Evolutionary conservation across 2,329 filamentous ascomycete genomes (phyloP).

Genomic region (Ilyonectria sp.): DNA sequence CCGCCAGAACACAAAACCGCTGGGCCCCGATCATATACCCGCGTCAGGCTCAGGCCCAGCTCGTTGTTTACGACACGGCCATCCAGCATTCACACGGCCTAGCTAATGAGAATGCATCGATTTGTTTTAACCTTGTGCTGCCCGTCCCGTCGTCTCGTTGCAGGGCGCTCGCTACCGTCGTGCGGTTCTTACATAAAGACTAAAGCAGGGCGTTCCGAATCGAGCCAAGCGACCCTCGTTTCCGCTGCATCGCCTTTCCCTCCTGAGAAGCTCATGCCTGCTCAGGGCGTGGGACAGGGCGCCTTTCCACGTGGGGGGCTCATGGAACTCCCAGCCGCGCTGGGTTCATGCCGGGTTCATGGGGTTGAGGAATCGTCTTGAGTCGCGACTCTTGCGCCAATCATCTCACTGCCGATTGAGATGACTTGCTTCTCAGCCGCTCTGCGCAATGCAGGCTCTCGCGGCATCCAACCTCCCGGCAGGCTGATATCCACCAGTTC

Average conservation of each 20-base stretch:
- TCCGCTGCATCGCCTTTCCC: background rate
- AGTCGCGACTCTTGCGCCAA: background rate
- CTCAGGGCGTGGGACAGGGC: background rate
- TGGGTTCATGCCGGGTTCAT: too few species aligned
- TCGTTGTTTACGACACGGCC: background rate
- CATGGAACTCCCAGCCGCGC: too few species aligned
- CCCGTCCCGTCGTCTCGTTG: background rate
- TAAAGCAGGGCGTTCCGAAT: slow-evolving; percentile 25
- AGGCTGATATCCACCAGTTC: slow-evolving; percentile 16
- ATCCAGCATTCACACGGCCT: background rate
- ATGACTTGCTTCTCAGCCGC: background rate
- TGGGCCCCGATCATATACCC: background rate
- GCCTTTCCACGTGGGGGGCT: slow-evolving; percentile 2
- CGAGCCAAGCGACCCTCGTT: slow-evolving; percentile 5
- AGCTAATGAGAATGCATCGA: background rate
- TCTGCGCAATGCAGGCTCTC: background rate
- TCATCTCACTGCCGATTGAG: background rate
- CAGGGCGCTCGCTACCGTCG: background rate
- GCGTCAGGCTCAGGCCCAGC: background rate
- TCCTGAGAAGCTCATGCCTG: slow-evolving; percentile 17
- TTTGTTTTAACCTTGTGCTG: background rate
- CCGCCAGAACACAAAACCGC: background rate
- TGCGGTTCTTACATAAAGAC: background rate
- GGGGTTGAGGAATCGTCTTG: background rate
- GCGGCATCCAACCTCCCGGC: background rate